phyloP scores from a whole-genome alignment of 192 early-diverging fungal species.

The Coemansia sp. region DNA sequence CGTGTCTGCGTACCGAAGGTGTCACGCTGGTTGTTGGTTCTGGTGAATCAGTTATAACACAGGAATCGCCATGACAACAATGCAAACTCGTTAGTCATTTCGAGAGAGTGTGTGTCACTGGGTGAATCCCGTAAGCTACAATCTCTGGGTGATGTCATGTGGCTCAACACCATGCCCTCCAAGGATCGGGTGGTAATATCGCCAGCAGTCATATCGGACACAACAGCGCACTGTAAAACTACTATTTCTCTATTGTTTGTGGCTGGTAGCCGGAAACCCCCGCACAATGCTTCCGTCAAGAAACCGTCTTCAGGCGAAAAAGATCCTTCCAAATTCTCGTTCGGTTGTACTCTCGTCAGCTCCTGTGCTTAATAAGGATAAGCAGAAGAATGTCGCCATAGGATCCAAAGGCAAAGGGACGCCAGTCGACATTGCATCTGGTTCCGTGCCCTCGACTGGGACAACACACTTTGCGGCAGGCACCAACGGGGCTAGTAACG shows the following conservation, averaged over 20 bases:
- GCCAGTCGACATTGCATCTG: background rate
- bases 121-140: background rate
- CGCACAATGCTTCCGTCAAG: constrained; percentile 27
- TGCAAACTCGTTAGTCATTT: background rate
- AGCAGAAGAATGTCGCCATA: background rate
- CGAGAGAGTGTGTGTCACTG: background rate
- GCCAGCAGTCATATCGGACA: too few relatives aligned
- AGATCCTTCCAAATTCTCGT: constrained; percentile 6
- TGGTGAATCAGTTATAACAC: constrained; percentile 26
- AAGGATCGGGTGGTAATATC: too few relatives aligned
- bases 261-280: background rate
- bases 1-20: constrained; percentile 24
- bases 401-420: background rate
- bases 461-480: background rate
- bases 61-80: constrained; percentile 17
- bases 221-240: too few relatives aligned
- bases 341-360: constrained; percentile 23
- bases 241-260: too few relatives aligned
- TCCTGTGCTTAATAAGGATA: constrained; percentile 26
- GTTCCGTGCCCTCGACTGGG: background rate
- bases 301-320: constrained; percentile 31
- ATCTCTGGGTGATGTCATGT: too few relatives aligned
- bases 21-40: constrained; percentile 35
- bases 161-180: too few relatives aligned
- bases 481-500: background rate